Percentiles rank a stretch among this genome's conserved stretches.
These are phyloP conservation scores for Mimosa bimucronata DNA, from an alignment of 306 rosid genomes.

Conservation along the genomic window DNA sequence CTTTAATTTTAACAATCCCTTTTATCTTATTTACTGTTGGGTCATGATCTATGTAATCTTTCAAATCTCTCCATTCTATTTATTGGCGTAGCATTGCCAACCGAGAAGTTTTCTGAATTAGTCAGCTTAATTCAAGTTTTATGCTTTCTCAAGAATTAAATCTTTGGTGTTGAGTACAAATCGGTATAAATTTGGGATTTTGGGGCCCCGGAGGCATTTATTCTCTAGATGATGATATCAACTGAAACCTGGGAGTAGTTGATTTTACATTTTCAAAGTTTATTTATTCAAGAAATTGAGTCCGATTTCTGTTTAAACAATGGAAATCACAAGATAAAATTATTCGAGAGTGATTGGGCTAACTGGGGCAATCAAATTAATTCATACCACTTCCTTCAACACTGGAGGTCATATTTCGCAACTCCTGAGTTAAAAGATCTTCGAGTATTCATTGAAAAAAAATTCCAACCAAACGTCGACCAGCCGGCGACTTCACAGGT, in stretches of 20 bases:
- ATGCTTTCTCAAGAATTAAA: not conserved
- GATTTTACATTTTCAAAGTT: not conserved
- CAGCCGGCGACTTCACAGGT: no score
- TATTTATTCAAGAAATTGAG: not conserved
- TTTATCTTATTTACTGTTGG: slow-evolving; percentile 22
- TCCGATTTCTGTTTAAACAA: not conserved
- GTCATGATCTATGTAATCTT: slow-evolving; percentile 13
- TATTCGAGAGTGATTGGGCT: not conserved
- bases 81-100: not conserved
- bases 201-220: no score
- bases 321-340: not conserved
- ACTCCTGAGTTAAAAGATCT: no score
- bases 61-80: not conserved
- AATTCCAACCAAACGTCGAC: no score
- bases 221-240: not conserved
- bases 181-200: not conserved
- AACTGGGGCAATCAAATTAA: not conserved
- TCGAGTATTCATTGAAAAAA: no score
- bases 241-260: not conserved
- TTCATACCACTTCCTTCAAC: no score
- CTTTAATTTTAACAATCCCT: not conserved
- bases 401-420: no score
- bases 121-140: not conserved
- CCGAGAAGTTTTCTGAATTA: not conserved
- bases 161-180: not conserved